Base-by-base conservation (phyloP, 345 rosid species). In the Salix viminalis region DNA sequence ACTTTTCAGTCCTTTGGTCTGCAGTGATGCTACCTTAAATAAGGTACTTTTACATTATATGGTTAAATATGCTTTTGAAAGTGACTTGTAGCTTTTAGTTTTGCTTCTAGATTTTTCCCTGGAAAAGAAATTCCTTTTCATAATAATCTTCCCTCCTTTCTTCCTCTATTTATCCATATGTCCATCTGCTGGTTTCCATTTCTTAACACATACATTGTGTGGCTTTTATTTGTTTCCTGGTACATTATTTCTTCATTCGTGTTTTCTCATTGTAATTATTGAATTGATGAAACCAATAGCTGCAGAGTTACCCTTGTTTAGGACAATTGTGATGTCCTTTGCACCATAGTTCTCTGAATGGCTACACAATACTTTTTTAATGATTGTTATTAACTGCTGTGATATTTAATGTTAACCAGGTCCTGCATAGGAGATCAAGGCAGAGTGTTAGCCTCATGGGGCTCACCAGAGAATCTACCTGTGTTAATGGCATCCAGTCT, bases 401-500 rank as follows among this genome's bases (percentile, higher is more conserved):
- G 41, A 42, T 76, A 24, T 80, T 81, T 77, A 42, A 48, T 26
- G 13, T 67, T 79, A 70, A 32, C 65, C 87, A 95, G 99, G 90
- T 81, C 77, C 75, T 76, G 54, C 84, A 32, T 83, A 87, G 77
- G 84, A 85, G 81, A 65, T 84, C 77, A 70, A 71, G 80, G 85
- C 84, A 74, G 84, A 80, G 81, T 70, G 72, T 75, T 21, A 71
- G 75, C 79, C 74, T 78, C 44, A 54, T 65, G 72, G 84, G 77
- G 75, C 71, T 84, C 54, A 77, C 89, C 65, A 80, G 73, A 71
- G 87, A 81, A 65, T 65, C 84, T 19, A 65, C 78, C 58, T 58
- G 41, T 67, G 74, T 70, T 39, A 77, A 84, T 78, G 73, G 79
- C 71, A 67, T 73, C 11, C 76, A 79, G 54, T 77, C 76, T 58